These are phyloP conservation scores for Penicillium sp. DNA, from an alignment of 2,329 filamentous ascomycete species.

Conservation along the genomic window DNA sequence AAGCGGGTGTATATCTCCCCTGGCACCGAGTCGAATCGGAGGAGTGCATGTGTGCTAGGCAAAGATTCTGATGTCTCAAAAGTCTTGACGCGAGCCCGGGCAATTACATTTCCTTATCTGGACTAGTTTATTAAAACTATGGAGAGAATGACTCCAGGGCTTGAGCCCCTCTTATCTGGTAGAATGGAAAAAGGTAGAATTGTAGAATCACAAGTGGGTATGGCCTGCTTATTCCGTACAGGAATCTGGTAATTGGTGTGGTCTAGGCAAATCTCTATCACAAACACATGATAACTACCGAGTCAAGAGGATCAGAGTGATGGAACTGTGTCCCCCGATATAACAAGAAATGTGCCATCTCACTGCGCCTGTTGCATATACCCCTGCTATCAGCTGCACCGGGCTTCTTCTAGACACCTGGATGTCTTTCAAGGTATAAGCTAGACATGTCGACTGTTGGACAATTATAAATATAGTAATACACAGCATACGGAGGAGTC, in stretches of 20 bases:
- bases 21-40: background rate
- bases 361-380: constrained; percentile 18
- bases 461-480: background rate
- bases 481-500: too few species aligned
- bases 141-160: background rate
- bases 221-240: background rate
- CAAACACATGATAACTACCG: background rate
- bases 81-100: background rate
- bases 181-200: background rate
- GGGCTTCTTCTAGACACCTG: constrained; percentile 8
- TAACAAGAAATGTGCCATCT: constrained; percentile 15
- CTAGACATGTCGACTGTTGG: background rate
- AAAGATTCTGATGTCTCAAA: constrained; percentile 1
- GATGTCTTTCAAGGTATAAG: background rate
- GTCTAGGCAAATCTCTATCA: background rate
- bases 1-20: background rate
- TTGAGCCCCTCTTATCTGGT: background rate
- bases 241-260: background rate
- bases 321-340: background rate
- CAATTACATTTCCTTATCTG: background rate
- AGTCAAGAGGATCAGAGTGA: background rate
- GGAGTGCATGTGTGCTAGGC: background rate
- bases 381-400: constrained; percentile 14
- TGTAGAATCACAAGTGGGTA: background rate
- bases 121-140: background rate